Evolutionary conservation across 225 moss, liverwort and hornwort species (phyloP).

Genomic region (Ulota crispa): DNA sequence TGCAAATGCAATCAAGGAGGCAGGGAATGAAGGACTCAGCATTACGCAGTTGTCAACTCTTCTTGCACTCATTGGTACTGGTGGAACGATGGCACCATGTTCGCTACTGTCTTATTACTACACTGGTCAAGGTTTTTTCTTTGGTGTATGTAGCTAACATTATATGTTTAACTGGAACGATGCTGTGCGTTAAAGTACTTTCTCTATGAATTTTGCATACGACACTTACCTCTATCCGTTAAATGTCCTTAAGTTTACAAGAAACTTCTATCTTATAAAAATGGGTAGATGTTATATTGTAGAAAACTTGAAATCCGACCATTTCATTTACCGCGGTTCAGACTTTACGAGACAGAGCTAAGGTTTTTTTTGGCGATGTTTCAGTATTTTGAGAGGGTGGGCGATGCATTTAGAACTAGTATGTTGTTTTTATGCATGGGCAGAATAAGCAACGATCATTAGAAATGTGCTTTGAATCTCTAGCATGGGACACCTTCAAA

Average conservation of each 20-base stretch:
- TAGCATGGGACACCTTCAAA: neutral
- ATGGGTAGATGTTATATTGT: neutral
- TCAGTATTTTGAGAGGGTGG: neutral
- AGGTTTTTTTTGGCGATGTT: neutral
- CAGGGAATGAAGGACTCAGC: conserved; percentile 75
- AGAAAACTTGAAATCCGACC: neutral
- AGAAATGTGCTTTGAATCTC: neutral
- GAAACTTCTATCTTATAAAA: neutral
- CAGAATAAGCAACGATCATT: neutral
- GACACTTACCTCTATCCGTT: neutral
- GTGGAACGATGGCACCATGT: neutral
- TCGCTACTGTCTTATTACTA: neutral
- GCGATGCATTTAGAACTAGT: neutral
- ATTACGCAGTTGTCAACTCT: conserved; percentile 46
- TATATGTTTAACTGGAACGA: neutral
- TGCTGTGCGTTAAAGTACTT: neutral
- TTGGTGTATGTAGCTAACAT: neutral
- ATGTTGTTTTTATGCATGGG: neutral
- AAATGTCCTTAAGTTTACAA: neutral
- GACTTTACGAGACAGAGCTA: neutral
- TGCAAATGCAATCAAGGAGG: conserved; percentile 56
- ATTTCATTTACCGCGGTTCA: neutral
- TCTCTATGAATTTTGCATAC: neutral
- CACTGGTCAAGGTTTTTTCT: neutral
- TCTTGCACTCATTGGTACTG: conserved; percentile 38